A percentile compares a stretch with the other conserved stretches of the same genome.
Conservation (phyloP, 2,329 filamentous ascomycete genomes). For the Cadophora sp. region DNA sequence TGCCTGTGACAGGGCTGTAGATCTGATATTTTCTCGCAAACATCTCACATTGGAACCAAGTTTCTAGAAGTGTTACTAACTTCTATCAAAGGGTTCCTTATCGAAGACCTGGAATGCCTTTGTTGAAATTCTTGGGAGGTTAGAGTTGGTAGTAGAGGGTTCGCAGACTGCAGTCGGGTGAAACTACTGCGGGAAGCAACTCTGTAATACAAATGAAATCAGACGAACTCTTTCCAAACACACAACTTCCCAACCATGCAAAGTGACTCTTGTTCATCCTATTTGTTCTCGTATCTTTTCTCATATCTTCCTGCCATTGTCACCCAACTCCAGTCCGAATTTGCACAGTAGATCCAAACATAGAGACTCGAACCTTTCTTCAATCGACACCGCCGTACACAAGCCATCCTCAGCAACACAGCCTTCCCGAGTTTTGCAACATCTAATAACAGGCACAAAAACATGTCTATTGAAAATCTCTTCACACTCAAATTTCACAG, state of each 20-base stretch:
- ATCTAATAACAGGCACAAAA: not conserved
- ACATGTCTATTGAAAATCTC: not conserved
- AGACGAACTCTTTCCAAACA: not conserved
- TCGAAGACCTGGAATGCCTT: constrained; percentile 6
- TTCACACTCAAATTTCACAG: not conserved
- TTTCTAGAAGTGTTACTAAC: not conserved
- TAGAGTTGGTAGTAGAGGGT: not conserved
- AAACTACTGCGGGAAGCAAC: not conserved
- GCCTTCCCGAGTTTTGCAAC: too few relatives aligned
- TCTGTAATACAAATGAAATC: not conserved
- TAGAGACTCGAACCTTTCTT: too few relatives aligned
- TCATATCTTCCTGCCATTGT: too few relatives aligned
- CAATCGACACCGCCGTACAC: too few relatives aligned
- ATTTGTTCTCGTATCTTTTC: too few relatives aligned
- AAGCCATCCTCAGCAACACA: too few relatives aligned
- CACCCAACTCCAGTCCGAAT: too few relatives aligned
- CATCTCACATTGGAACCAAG: not conserved
- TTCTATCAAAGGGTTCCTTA: not conserved
- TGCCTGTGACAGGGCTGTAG: constrained; percentile 75
- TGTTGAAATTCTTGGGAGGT: not conserved
- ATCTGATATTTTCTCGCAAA: constrained; percentile 43
- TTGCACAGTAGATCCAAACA: too few relatives aligned
- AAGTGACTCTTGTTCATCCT: not conserved
- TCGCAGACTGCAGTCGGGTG: not conserved
- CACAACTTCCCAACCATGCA: not conserved